These are phyloP conservation scores for Macrocystidia cucumis DNA, from an alignment of 1,284 basidiomycete genomes.

Conservation along the genomic window DNA sequence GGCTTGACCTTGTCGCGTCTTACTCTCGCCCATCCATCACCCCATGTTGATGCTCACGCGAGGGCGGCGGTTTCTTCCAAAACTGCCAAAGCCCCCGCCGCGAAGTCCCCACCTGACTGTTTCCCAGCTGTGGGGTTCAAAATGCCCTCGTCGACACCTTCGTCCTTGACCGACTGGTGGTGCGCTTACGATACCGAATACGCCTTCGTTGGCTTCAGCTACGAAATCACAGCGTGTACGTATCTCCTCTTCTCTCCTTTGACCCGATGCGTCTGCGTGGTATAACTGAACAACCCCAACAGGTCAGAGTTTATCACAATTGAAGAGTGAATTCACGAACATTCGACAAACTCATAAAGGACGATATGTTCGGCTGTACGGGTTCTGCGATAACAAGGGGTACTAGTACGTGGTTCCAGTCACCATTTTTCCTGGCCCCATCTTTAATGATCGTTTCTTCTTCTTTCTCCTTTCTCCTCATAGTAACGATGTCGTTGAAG, in stretches of 20 bases:
- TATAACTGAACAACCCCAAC: too few species aligned
- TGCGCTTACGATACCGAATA: conserved; percentile 46
- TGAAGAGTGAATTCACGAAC: conserved; percentile 54
- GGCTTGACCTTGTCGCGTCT: too few species aligned
- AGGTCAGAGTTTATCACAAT: conserved; percentile 42
- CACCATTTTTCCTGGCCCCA: conserved; percentile 3
- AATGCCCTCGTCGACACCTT: conserved; percentile 35
- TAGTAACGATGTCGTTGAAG: conserved; percentile 63
- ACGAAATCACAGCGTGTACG: conserved; percentile 47
- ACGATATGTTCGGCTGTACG: conserved; percentile 69
- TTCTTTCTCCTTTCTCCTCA: conserved; percentile 2
- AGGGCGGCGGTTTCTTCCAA: too few species aligned
- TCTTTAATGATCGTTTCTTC: conserved; percentile 4
- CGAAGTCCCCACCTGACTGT: conserved; percentile 27
- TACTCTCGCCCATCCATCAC: too few species aligned
- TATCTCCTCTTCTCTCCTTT: conserved; percentile 3
- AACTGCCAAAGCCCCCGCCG: too few species aligned
- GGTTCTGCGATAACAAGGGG: conserved; percentile 52
- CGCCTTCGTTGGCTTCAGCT: conserved; percentile 60
- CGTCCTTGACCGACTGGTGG: conserved; percentile 42
- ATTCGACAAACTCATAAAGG: conserved; percentile 53
- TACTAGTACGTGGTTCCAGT: conserved; percentile 45
- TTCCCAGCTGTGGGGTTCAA: conserved; percentile 48
- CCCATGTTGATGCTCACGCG: too few species aligned
- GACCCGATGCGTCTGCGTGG: too few species aligned